Evolutionary conservation across 495 filamentous ascomycete genomes (phyloP), one percentile per base, ranked within the genome.

Genomic region (Collariella sp.): DNA sequence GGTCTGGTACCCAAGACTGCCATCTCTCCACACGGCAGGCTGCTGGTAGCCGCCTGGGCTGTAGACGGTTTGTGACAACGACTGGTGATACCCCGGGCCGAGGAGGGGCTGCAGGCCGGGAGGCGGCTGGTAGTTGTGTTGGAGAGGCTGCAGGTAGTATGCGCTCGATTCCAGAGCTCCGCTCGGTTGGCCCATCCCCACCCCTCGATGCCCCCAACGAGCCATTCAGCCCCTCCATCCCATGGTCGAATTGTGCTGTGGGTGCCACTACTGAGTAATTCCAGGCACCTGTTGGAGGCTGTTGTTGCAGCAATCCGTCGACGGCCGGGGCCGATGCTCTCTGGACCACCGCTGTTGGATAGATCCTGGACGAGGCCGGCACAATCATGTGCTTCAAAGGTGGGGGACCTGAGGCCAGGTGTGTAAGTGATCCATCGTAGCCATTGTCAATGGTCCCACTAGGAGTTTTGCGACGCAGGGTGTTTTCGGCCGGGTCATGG

Each of bases 381-480:
- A 95, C 75, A n/a, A 95, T 73, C 65, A 97, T 87, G 65, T 97
- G 91, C 69, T 97, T 98, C 26, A 80, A 71, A 2, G 87, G 82
- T 45, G 86, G 88, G 34, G 88, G 88, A 42, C 87, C 86, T 18
- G 83, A 80, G 4, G 79, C 80, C 64, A 84, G 82, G 65, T 93
- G 88, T 24, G 83, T 75, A 2, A 84, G 80, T 7, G 86, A 88
- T 11, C 88, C 91, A 78, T 97, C 91, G 64, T 98, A 98, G 13
- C 89, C 91, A 52, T 88, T 91, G 48, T 89, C 87, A 50, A 98
- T 78, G 18, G 90, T 96, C 20, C 93, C 93, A 60, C 85, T 94
- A 10, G 93, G 93, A 9, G 93, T 97, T 66, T 98, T 98, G 44
- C 93, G 82, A 56, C 93, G 79, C 38, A 98, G 75, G 50, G 89